Evolutionary conservation across 75 land plant species (phyloP).

Genomic region (Sequoia sempervirens): DNA sequence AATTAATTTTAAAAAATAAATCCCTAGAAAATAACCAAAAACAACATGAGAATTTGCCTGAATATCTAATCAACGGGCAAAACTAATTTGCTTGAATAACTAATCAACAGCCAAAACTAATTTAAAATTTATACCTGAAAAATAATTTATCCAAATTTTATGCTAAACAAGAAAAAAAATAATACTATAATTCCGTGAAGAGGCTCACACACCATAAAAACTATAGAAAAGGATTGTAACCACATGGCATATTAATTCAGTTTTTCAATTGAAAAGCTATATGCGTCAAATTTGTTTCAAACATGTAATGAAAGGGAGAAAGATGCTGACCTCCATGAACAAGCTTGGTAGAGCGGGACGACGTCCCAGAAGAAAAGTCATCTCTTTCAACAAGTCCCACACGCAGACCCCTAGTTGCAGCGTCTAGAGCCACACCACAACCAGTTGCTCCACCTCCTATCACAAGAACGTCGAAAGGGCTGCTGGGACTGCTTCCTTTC

Average conservation of each 20-base stretch:
- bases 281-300: not conserved
- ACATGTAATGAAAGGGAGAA: not conserved
- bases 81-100: no score
- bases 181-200: not conserved
- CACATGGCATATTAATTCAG: not conserved
- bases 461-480: slow-evolving; percentile 80
- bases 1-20: no score
- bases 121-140: not conserved
- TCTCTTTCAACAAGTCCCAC: slow-evolving; percentile 97
- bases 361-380: slow-evolving; percentile 93
- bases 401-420: slow-evolving; percentile 78
- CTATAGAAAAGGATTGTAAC: not conserved
- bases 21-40: no score
- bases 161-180: not conserved
- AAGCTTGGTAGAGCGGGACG: slow-evolving; percentile 92
- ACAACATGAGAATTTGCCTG: no score
- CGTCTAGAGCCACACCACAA: slow-evolving; percentile 92
- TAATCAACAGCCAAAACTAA: not conserved
- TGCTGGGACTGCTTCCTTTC: slow-evolving; percentile 40
- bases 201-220: not conserved
- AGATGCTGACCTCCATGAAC: slow-evolving; percentile 82
- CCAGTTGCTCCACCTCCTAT: slow-evolving; percentile 98
- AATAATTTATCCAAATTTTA: not conserved
- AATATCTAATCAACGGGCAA: no score
- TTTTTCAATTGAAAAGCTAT: not conserved